phyloP scores from a whole-genome alignment of 208 protist species.

The Trichomonas tenax region DNA sequence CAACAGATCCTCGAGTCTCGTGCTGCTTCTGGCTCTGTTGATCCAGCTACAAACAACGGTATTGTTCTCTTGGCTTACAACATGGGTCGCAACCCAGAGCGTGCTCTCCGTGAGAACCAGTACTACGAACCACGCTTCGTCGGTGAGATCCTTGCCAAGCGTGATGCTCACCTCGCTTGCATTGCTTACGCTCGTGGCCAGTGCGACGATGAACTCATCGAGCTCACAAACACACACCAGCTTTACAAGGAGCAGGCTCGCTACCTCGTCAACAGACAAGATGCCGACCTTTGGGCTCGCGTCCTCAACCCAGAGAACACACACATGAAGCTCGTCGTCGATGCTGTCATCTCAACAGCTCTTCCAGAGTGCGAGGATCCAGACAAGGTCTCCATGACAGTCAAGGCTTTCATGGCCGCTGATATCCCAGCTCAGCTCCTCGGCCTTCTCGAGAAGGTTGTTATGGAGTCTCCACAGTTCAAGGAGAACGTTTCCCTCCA shows the following conservation, averaged over 20 bases:
- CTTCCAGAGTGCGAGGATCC: constrained; percentile 82
- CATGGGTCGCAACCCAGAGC: not conserved
- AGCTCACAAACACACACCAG: constrained; percentile 78
- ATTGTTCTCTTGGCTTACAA: not conserved
- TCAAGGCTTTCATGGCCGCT: constrained; percentile 96
- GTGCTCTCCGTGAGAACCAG: not conserved
- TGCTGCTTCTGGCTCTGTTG: constrained; percentile 57
- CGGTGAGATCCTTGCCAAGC: not conserved
- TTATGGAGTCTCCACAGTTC: constrained; percentile 86
- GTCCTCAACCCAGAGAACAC: constrained; percentile 77
- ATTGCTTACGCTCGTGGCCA: constrained; percentile 49
- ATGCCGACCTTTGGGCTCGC: constrained; percentile 82
- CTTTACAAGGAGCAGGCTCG: constrained; percentile 81
- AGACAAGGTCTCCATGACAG: constrained; percentile 89
- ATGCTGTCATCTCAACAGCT: constrained; percentile 91
- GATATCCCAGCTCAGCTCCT: constrained; percentile 95
- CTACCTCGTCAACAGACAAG: constrained; percentile 89
- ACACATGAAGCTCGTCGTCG: constrained; percentile 69
- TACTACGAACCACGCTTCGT: constrained; percentile 15
- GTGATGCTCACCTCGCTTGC: constrained; percentile 9
- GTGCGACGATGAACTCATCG: constrained; percentile 87
- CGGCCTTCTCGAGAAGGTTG: constrained; percentile 97
- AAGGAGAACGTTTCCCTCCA: constrained; percentile 91
- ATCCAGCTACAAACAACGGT: constrained; percentile 10
- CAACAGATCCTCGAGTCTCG: constrained; percentile 88